Percentiles rank a stretch among this genome's conserved stretches.
phyloP scores from a whole-genome alignment of 257 asterid species.

The Misopates orontium region DNA sequence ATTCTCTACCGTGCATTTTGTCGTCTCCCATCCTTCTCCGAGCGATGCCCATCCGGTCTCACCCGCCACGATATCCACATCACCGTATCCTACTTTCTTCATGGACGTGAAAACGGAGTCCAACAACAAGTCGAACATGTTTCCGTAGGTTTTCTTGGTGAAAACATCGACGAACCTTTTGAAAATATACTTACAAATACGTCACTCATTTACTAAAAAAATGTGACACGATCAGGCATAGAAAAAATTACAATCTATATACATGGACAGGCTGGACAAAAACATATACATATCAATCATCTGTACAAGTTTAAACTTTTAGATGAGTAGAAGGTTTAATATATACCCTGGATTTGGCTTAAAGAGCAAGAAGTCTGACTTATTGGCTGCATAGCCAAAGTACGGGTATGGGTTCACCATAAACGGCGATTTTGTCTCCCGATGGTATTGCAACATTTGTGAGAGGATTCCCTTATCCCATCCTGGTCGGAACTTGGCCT shows the following conservation, averaged over 20 bases:
- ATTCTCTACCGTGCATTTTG: constrained; percentile 59
- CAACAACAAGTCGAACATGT: constrained; percentile 75
- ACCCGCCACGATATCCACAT: constrained; percentile 71
- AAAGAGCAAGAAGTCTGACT: constrained; percentile 50
- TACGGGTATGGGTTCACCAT: constrained; percentile 95
- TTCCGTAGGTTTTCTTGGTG: constrained; percentile 47
- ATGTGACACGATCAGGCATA: no score
- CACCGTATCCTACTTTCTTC: constrained; percentile 67
- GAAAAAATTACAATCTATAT: no score
- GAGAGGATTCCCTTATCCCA: constrained; percentile 72
- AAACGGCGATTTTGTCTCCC: constrained; percentile 67
- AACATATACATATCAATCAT: no score
- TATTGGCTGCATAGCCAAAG: constrained; percentile 59
- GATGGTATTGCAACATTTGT: constrained; percentile 64
- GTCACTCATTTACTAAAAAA: no score
- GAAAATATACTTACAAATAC: no score
- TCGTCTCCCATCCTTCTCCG: constrained; percentile 66
- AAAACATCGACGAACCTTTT: constrained; percentile 39
- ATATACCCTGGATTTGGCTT: constrained; percentile 31
- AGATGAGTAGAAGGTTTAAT: no score
- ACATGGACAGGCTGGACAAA: no score
- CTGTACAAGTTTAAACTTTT: no score
- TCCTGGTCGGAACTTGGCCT: constrained; percentile 68
- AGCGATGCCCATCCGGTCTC: constrained; percentile 92
- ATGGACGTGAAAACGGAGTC: constrained; percentile 68